A percentile compares a stretch with the other conserved stretches of the same genome.
phyloP scores from a whole-genome alignment of 495 filamentous ascomycete genomes.

The Xylaria palmicola region DNA sequence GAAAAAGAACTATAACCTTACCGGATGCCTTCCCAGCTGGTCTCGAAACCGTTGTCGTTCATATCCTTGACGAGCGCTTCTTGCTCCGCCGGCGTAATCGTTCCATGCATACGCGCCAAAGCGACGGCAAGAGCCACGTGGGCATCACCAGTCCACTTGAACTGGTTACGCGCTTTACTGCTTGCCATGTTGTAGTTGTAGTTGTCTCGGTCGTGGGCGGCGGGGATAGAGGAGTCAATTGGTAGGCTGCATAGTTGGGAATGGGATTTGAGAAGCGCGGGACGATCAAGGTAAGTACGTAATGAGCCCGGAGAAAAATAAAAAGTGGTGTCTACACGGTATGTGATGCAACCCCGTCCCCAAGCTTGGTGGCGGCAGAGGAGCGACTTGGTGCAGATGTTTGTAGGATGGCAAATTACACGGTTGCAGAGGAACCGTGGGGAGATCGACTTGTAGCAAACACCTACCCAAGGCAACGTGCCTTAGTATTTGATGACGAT shows the following conservation, averaged over 20 bases:
- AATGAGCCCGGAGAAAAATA: neutral
- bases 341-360: neutral
- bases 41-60: slow-evolving; percentile 22
- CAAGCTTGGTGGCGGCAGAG: neutral
- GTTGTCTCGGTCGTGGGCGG: too few relatives aligned
- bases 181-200: neutral
- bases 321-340: neutral
- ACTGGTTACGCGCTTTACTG: neutral
- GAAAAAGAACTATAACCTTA: slow-evolving; percentile 22
- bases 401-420: neutral
- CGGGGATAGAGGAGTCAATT: too few relatives aligned
- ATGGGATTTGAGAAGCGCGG: neutral
- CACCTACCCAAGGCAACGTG: too few relatives aligned
- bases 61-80: slow-evolving; percentile 26
- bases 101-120: slow-evolving; percentile 17
- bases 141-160: slow-evolving; percentile 25
- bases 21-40: slow-evolving; percentile 37
- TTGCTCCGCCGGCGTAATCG: slow-evolving; percentile 18
- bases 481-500: too few relatives aligned
- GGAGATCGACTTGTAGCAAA: too few relatives aligned
- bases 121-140: slow-evolving; percentile 29
- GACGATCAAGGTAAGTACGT: neutral
- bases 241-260: too few relatives aligned
- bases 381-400: neutral
- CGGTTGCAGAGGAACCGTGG: neutral